phyloP scores from a whole-genome alignment of 768 basidiomycete genomes.

The Suillus lakei region DNA sequence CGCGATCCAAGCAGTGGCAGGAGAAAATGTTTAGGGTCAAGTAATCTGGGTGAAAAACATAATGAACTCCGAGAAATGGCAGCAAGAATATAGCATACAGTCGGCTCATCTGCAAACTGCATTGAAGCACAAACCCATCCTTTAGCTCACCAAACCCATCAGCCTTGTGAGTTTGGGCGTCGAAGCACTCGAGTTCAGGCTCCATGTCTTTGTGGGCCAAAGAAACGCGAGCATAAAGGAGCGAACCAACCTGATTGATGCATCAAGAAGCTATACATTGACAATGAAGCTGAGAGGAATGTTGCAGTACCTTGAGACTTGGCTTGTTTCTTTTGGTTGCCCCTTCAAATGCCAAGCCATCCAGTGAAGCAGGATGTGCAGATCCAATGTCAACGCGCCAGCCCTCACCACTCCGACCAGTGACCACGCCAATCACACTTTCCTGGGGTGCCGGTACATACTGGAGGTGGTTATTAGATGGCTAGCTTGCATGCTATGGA shows the following conservation, averaged over 20 bases:
- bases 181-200: conserved; percentile 95
- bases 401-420: conserved; percentile 82
- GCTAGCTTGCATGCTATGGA: not conserved
- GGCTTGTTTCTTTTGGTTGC: conserved; percentile 95
- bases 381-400: conserved; percentile 94
- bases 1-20: conserved; percentile 78
- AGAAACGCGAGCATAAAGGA: conserved; percentile 92
- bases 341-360: conserved; percentile 93
- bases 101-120: conserved; percentile 86
- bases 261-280: conserved; percentile 13
- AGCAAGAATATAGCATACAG: conserved; percentile 55
- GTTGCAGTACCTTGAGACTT: conserved; percentile 75
- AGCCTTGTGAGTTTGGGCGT: conserved; percentile 89
- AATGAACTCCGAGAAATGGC: conserved; percentile 12
- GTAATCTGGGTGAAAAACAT: conserved; percentile 52
- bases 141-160: conserved; percentile 95
- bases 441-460: conserved; percentile 92
- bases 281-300: conserved; percentile 6
- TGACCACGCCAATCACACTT: conserved; percentile 83
- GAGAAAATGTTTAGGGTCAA: conserved; percentile 83
- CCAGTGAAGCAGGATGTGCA: conserved; percentile 83
- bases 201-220: conserved; percentile 98
- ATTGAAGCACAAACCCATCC: conserved; percentile 81
- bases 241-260: conserved; percentile 72
- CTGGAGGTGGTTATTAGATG: conserved; percentile 43